Evolutionary conservation across 768 basidiomycete genomes (phyloP).

Genomic region (Lactifluus piperatus): DNA sequence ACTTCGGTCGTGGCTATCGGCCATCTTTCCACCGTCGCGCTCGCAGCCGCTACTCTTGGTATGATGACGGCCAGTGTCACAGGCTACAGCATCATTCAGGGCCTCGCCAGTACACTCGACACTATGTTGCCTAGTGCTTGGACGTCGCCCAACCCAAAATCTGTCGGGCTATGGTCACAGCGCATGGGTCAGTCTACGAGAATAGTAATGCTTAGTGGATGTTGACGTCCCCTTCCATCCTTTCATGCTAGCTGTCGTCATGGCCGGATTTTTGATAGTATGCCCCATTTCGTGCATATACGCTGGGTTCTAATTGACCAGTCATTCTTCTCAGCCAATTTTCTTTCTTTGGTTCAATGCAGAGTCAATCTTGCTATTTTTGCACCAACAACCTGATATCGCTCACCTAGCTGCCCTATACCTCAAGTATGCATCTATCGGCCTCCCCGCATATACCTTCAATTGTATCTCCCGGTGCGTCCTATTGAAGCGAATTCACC

Average conservation of each 20-base stretch:
- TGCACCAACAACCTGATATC: constrained; percentile 79
- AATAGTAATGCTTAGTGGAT: neutral
- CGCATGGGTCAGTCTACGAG: constrained; percentile 58
- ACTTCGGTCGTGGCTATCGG: constrained; percentile 83
- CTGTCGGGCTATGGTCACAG: constrained; percentile 88
- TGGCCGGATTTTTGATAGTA: constrained; percentile 54
- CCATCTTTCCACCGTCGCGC: constrained; percentile 80
- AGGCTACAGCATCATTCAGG: constrained; percentile 73
- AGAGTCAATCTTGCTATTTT: constrained; percentile 64
- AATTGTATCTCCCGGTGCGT: constrained; percentile 44
- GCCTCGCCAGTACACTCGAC: constrained; percentile 79
- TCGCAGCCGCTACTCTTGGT: constrained; percentile 58
- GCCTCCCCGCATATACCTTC: constrained; percentile 67
- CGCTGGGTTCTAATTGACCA: neutral
- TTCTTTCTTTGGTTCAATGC: constrained; percentile 73
- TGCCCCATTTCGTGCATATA: constrained; percentile 4
- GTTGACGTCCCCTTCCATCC: neutral
- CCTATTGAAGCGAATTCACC: neutral
- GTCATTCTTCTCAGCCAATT: constrained; percentile 37
- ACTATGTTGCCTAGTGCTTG: constrained; percentile 91
- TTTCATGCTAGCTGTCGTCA: constrained; percentile 46
- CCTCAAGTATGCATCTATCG: constrained; percentile 65
- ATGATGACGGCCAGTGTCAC: constrained; percentile 48
- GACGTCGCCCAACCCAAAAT: constrained; percentile 77
- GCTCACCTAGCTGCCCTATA: constrained; percentile 70